Evolutionary conservation across 2,329 filamentous ascomycete genomes (phyloP), one percentile per base, ranked within the genome.

Genomic region (Hypoxylon sp.): DNA sequence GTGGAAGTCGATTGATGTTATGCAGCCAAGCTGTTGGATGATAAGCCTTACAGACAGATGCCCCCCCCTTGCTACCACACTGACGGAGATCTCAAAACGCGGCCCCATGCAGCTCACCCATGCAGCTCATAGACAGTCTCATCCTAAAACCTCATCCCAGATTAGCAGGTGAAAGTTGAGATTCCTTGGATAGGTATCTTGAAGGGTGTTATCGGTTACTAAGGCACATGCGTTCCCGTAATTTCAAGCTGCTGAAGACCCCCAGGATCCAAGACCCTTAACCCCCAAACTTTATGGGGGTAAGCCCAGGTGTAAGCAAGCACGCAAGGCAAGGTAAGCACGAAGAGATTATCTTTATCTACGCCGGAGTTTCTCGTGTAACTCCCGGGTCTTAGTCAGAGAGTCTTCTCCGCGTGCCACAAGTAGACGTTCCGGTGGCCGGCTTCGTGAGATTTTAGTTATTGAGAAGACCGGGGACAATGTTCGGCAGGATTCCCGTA

Each of bases 41-140:
- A 55, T 64, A 64, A 62, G 59, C 65, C 65, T 39, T 68, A 68
- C 56, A 43, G 48, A 46, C 46, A 19, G 56, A 56, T 49, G 15
- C 34, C 39, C 32, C 53, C 53, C 43, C 56, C 50, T 48, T 47
- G n/a, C 58, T 48, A 48, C 47, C 24, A 34, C 22, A 43, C 46
- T 11, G 15, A 48, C 39, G 28, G 37, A 50, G 44, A 65, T 59
- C 64, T 57, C 48, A 26, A 63, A 60, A 39, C 58, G 43, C 34
- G 48, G 57, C 59, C 60, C 64, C 60, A 64, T 47, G 50, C 60
- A 64, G 43, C 46, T 53, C 56, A 43, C 60, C 64, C 60, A 64
- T 47, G 50, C 60, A 64, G 43, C 46, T 53, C 56, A 43, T 15
- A 46, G 58, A 46, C 46, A 57, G 56, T 32, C 51, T 54, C 17